Conservation (phyloP, 73 alveolate species). For the Uronychia setigera region DNA sequence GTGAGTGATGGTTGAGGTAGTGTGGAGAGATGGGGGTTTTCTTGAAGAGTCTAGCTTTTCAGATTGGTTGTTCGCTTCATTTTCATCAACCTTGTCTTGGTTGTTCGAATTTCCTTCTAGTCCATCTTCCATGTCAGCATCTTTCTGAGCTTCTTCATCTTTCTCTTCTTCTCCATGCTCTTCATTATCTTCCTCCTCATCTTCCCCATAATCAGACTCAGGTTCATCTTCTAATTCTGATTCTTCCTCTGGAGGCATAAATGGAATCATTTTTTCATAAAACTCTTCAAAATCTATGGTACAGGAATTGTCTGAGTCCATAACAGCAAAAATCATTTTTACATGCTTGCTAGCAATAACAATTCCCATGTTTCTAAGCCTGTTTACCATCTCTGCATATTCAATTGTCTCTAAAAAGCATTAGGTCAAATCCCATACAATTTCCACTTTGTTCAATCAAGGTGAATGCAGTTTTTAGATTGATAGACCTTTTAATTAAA, state of each 20-base stretch:
- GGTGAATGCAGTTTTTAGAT: constrained; percentile 10
- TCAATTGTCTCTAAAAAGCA: neutral
- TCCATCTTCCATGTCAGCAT: too few species aligned
- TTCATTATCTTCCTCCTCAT: constrained; percentile 4
- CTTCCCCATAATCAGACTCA: neutral
- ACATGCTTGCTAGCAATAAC: constrained; percentile 10
- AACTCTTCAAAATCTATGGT: constrained; percentile 10
- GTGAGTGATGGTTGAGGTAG: too few species aligned
- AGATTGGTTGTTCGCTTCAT: too few species aligned
- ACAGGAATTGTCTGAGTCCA: constrained; percentile 10
- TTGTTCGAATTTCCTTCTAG: too few species aligned
- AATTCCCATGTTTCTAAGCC: constrained; percentile 13
- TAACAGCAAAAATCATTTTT: constrained; percentile 16
- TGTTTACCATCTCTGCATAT: constrained; percentile 19
- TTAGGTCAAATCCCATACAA: neutral
- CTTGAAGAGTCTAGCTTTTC: too few species aligned
- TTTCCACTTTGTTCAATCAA: constrained; percentile 7
- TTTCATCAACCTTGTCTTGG: too few species aligned
- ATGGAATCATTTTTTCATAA: constrained; percentile 1
- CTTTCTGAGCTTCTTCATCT: too few species aligned
- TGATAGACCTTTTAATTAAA: constrained; percentile 5
- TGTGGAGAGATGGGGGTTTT: too few species aligned
- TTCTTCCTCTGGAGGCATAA: neutral
- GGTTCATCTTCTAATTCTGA: neutral
- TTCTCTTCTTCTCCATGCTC: neutral